Evolutionary conservation across 176 grass and related monocot genomes (phyloP), one percentile per base, ranked within the genome.

Genomic region (Oryza longistaminata): DNA sequence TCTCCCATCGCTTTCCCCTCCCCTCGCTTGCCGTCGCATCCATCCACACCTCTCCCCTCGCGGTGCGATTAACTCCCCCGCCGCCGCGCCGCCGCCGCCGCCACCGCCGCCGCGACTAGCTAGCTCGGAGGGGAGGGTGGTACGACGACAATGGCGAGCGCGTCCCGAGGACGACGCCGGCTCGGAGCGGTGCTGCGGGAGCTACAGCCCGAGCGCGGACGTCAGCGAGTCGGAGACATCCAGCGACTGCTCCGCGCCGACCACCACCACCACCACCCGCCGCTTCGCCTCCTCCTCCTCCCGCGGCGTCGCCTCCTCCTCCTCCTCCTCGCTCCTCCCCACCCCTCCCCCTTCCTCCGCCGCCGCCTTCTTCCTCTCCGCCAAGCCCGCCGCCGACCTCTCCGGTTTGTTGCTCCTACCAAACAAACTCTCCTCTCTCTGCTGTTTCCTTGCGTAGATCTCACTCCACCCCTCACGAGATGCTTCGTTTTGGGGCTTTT

Each of bases 131-230:
- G 6, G 39, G 22, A 33, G 37, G 29, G 1, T 45, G 55, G 34
- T 42, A 5, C 26, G 29, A 31, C 29, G 9, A 5, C 52, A 90
- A 97, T 97, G 95, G 93, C 84, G 72, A 93, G 91, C 88, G 79
- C 85, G 60, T 91, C 95, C 95, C 79, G 90, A 90, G 84, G 95
- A 97, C 74, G 95, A 97, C 10, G 88, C 82, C 15, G 87, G 80
- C 22, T 95, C 91, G 35, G 93, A 97, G 10, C 92, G 91, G 2
- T 85, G 93, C 39, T 91, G 87, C 85, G 92, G 90, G 0, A 97
- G 95, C 82, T 97, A 97, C 89, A 95, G 95, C 86, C 93, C 93
- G 52, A 95, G 93, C 52, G 95, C 95, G 22, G 95, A 97, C 79
- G 93, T 97, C 87, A 95, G 93, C 82, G 95, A 91, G 82, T 97